Conservation (phyloP, 2,329 filamentous ascomycete genomes). For the Calonectria pseudoreteaudii region DNA sequence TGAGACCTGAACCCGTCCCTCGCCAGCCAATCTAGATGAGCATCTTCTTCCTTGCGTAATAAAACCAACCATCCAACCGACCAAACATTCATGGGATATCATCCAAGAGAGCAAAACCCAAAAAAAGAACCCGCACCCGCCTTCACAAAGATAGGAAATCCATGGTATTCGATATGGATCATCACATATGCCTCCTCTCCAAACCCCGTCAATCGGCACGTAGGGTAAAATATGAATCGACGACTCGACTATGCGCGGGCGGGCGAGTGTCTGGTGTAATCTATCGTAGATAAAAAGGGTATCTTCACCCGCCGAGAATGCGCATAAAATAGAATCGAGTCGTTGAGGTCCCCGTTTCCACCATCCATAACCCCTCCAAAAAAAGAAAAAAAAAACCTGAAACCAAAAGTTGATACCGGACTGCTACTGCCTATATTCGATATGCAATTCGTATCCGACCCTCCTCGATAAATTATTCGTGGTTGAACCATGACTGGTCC, state of each 20-base stretch:
- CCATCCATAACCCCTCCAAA: conserved; percentile 23
- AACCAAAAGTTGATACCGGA: conserved; percentile 9
- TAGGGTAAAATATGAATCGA: conserved; percentile 8
- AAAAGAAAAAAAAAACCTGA: background rate
- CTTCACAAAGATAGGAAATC: conserved; percentile 6
- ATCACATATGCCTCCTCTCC: conserved; percentile 7
- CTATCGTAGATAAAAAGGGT: conserved; percentile 21
- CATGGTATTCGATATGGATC: background rate
- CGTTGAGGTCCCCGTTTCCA: conserved; percentile 13
- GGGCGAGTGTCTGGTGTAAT: conserved; percentile 20
- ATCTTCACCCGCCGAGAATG: conserved; percentile 18
- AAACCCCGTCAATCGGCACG: conserved; percentile 1
- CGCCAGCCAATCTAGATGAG: conserved; percentile 12
- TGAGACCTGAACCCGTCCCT: background rate
- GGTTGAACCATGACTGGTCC: conserved; percentile 1
- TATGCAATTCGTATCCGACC: conserved; percentile 6
- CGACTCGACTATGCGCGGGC: conserved; percentile 14
- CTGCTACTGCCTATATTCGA: conserved; percentile 5
- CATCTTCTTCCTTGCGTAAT: background rate
- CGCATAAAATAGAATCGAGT: conserved; percentile 13
- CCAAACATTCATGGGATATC: conserved; percentile 25
- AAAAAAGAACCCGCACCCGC: conserved; percentile 1
- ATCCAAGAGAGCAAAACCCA: conserved; percentile 4
- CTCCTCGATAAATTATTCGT: background rate
- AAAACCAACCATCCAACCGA: conserved; percentile 7